These are phyloP conservation scores for Chrysochromulina parva DNA, from an alignment of 78 protist species.

Conservation along the genomic window DNA sequence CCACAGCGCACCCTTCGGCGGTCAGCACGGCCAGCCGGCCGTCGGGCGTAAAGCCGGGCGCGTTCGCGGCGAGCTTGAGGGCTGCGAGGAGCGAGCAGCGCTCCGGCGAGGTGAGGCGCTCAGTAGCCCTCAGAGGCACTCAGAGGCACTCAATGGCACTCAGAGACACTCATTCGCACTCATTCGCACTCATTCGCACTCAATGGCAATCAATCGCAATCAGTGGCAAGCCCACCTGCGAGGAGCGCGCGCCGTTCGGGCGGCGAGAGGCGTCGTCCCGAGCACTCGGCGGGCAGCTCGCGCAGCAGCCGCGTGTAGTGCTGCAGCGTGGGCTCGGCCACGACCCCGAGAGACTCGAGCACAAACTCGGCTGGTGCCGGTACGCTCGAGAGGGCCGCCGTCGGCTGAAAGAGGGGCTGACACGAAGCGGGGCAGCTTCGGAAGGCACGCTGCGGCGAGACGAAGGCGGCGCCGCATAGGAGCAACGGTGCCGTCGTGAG, in stretches of 20 bases:
- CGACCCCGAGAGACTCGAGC: neutral
- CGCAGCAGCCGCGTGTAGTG: neutral
- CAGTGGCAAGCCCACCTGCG: neutral
- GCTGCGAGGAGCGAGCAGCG: no score
- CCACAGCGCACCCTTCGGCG: neutral
- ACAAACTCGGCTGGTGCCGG: neutral
- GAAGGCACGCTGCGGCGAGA: neutral
- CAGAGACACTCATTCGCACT: no score
- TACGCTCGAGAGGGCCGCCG: neutral
- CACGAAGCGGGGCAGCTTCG: neutral
- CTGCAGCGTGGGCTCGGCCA: neutral
- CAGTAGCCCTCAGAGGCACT: no score
- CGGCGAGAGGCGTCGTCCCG: neutral
- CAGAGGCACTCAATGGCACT: no score
- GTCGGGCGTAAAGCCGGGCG: neutral
- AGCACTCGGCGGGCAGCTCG: neutral
- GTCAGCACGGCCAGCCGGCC: neutral
- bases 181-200: no score
- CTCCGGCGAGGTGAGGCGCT: no score
- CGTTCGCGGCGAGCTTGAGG: no score
- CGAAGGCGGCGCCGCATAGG: neutral
- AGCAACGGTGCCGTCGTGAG: neutral
- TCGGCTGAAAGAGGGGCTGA: neutral
- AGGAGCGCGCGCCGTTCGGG: neutral
- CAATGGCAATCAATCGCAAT: neutral